These are phyloP conservation scores for Aegilops longissima DNA, from an alignment of 176 grass and related monocot species.

Conservation along the genomic window DNA sequence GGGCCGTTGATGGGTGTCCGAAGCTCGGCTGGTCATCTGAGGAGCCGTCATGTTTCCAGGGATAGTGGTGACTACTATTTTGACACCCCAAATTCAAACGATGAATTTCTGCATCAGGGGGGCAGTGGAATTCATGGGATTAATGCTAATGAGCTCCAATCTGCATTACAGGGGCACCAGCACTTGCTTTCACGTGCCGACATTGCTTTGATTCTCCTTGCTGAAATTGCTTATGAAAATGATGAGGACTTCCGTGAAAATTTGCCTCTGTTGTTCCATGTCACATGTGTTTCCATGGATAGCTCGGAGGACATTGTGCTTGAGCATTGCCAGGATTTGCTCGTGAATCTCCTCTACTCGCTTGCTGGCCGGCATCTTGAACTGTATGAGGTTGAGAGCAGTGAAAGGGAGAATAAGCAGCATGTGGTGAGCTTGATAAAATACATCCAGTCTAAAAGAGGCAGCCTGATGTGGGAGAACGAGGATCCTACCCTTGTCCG, in stretches of 20 bases:
- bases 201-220: slow-evolving; percentile 95
- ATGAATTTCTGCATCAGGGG: slow-evolving; percentile 84
- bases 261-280: slow-evolving; percentile 91
- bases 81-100: slow-evolving; percentile 94
- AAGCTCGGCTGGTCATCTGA: slow-evolving; percentile 82
- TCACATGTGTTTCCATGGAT: slow-evolving; percentile 98
- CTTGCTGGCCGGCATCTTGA: slow-evolving; percentile 94
- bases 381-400: slow-evolving; percentile 88
- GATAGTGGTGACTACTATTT: slow-evolving; percentile 90
- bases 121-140: slow-evolving; percentile 74
- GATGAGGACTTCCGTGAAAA: slow-evolving; percentile 98
- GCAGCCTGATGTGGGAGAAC: slow-evolving; percentile 98
- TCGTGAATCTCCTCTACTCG: slow-evolving; percentile 96
- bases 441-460: slow-evolving; percentile 96
- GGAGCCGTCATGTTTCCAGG: slow-evolving; percentile 93
- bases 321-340: slow-evolving; percentile 94
- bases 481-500: slow-evolving; percentile 88
- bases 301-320: slow-evolving; percentile 99
- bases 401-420: slow-evolving; percentile 92
- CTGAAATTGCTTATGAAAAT: slow-evolving; percentile 98
- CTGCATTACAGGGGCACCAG: slow-evolving; percentile 91
- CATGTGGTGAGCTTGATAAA: slow-evolving; percentile 95
- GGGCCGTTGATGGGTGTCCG: slow-evolving; percentile 88
- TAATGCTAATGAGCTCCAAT: slow-evolving; percentile 91
- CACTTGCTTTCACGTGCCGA: slow-evolving; percentile 96